Base-by-base conservation (phyloP, 139 green algal species). In the Micractinium conductrix region DNA sequence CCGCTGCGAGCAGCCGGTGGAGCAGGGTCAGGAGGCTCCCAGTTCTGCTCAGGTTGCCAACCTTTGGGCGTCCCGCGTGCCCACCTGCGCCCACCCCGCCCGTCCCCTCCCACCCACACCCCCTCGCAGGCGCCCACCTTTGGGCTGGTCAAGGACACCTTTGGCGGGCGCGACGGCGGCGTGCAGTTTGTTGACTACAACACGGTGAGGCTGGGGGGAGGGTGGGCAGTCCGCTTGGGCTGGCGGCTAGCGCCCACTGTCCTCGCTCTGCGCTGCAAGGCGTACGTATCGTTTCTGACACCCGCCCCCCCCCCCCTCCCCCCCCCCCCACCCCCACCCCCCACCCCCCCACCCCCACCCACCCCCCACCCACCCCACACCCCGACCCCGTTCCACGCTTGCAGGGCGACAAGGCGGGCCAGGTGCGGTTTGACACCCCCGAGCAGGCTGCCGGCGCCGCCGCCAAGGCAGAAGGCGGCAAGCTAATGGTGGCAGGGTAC, bases 121-220 rank as follows among this genome's bases (percentile, higher is more conserved):
- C n/a, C n/a, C n/a, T n/a, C 62, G 40, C 63, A 88, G 67, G 21
- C 74, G 4, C 74, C 89, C 24, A 87, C 73, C 16, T 89, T 88
- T 26, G 76, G 74, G 6, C 78, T 88, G 62, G 78, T 95, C n/a
- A 83, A 71, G n/a, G 90, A 93, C 42, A 79, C 78, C 0, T 86
- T 92, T 45, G 90, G 91, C 63, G 93, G 89, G 35, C 78, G 73
- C 7, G 89, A 91, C 26, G 89, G 84, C 63, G 86, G 80, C 35
- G 45, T 93, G 44, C 55, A 74, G 30, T 93, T 79, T 48, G 85
- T 93, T n/a, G 85, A 96, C 37, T 91, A 94, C 73, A 62, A 55
- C 14, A 33, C 76, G 70, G 87, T 89, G 83, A 48, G 88, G 69
- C 53, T 37, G 58, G 2, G 30, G 12, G 48, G 55, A 6, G 40